Evolutionary conservation across 108 stramenopile species (phyloP), one percentile per base, ranked within the genome.

Genomic region (Ochromonas danica): DNA sequence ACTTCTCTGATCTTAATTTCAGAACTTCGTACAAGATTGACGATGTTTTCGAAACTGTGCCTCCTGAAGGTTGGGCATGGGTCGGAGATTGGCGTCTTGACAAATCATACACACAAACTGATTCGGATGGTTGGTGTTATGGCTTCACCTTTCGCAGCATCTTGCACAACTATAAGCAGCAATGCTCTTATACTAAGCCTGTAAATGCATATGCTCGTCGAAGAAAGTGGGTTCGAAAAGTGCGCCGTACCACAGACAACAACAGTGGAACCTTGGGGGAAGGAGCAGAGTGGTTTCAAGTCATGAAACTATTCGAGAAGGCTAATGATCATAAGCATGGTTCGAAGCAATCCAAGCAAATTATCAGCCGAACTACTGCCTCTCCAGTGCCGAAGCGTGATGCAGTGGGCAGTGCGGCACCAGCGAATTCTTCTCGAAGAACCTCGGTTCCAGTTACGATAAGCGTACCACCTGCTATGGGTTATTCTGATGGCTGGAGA

Each of bases 51-150:
- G 38, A 45, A 6, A 33, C 72, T 27, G 10, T 41, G 36, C 72
- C 72, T 27, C 72, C 72, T 3, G 30, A 45, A 10, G 72, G 72
- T 10, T 75, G 6, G 6, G 51, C 6, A 41, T 75, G 72, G 72
- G 6, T 25, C 3, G 22, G 45, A 6, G 40, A 39, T 10, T 75
- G 72, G 72, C 25, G 6, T 10, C 3, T 75, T 6, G 72, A 75
- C 31, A 27, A 33, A 38, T 57, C 43, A 33, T 6, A 6, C 27
- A 33, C 10, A 10, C 17, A 36, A 27, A 51, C 45, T 14, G 45
- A 51, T 51, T 22, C 45, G 6, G 43, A 57, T 14, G 72, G 72
- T 41, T 75, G 72, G 72, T 14, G 6, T 6, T 75, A 75, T 25
- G 25, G 31, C 3, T 57, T 75, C 51, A 60, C 43, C 36, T 75